Conservation (phyloP, 805 yeast genomes). For the Yamadazyma laniorum region DNA sequence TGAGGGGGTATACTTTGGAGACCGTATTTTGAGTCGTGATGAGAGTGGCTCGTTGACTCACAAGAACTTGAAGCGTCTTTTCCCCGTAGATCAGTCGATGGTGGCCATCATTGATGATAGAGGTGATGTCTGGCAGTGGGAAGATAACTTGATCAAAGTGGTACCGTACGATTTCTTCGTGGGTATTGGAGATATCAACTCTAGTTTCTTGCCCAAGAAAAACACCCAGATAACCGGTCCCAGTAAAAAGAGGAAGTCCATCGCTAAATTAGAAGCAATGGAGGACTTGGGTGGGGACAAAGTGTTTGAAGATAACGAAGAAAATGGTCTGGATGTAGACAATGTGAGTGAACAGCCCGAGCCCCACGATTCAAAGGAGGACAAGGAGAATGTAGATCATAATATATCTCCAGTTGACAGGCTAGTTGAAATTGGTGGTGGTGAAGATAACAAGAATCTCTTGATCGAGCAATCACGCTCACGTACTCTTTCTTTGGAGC, state of each 20-base stretch:
- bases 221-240: conserved; percentile 58
- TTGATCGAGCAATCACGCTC: conserved; percentile 58
- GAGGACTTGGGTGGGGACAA: conserved; percentile 29
- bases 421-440: conserved; percentile 48
- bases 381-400: conserved; percentile 6
- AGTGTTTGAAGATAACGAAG: conserved; percentile 18
- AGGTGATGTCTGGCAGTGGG: conserved; percentile 99
- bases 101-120: conserved; percentile 95
- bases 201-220: conserved; percentile 73
- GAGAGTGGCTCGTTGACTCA: conserved; percentile 92
- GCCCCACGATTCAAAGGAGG: conserved; percentile 1
- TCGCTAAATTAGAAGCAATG: conserved; percentile 51
- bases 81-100: conserved; percentile 96
- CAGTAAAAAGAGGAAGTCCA: conserved; percentile 55
- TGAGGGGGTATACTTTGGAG: conserved; percentile 80
- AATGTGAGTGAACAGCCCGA: conserved; percentile 11
- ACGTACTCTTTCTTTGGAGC: conserved; percentile 69
- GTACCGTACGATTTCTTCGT: conserved; percentile 95
- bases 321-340: conserved; percentile 10
- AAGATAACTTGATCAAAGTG: conserved; percentile 83
- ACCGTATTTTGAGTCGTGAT: conserved; percentile 86
- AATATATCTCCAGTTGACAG: conserved; percentile 45
- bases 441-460: conserved; percentile 48
- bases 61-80: conserved; percentile 80
- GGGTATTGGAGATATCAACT: conserved; percentile 96